Evolutionary conservation across 2,329 filamentous ascomycete genomes (phyloP), one percentile per base, ranked within the genome.

Genomic region (Periconia digitata): DNA sequence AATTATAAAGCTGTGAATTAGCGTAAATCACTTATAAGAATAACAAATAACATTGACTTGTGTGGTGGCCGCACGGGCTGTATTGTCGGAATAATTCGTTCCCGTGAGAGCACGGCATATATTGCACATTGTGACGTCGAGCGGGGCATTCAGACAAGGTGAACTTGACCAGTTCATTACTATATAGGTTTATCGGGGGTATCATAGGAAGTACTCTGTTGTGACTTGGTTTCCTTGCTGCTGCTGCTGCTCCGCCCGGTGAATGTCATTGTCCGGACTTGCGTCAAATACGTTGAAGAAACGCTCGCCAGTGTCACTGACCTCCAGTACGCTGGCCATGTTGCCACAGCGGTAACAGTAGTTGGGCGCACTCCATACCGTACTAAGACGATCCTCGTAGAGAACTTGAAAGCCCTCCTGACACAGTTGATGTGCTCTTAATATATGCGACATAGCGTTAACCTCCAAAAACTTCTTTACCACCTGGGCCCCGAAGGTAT

Each of bases 261-360:
- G 89, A 59, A 86, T 76, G 69, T 97, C 92, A 64, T 99, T 96
- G 72, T 99, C 94, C 2, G 94, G 94, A 22, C 94, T 92, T 3
- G 94, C 94, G 47, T 95, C 90, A 71, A 99, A 99, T 20, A 97
- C 92, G 69, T 99, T 99, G 78, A 97, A 99, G 73, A 90, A 96
- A 50, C 92, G 81, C 72, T 96, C 91, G 32, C 94, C 92, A 0
- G 86, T 87, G 67, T 96, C 91, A 70, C 90, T 92, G 49, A 99
- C 94, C 74, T 99, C 94, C 32, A 99, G 80, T 39, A 99, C 94
- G 72, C 91, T 96, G 8, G 94, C 94, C 83, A 97, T 86, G 71
- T 99, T 99, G 40, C 94, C 94, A 74, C 94, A 99, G 29, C 92
- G 81, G 71, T 96, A 96, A 74, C 90, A 95, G 74, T 95, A 95